Conservation (phyloP, 2,329 filamentous ascomycete genomes). For the Fusarium continuum region DNA sequence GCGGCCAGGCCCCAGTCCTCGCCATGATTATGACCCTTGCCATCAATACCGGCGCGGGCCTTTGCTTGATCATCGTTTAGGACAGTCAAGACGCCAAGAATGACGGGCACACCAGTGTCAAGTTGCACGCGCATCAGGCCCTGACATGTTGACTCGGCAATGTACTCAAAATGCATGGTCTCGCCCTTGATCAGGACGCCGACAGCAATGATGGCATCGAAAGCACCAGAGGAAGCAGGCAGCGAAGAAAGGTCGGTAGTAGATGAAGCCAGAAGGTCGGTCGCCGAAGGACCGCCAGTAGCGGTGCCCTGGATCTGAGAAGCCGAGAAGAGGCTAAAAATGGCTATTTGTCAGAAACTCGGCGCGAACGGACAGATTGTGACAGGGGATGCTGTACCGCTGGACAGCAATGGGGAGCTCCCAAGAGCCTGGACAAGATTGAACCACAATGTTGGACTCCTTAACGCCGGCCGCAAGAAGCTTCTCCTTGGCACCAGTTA, state of each 20-base stretch:
- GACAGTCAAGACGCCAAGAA: slow-evolving; percentile 92
- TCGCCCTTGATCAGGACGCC: slow-evolving; percentile 98
- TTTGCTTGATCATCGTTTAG: slow-evolving; percentile 88
- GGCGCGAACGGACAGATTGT: background rate
- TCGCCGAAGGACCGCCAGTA: slow-evolving; percentile 70
- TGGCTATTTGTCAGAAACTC: slow-evolving; percentile 21
- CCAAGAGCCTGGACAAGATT: slow-evolving; percentile 93
- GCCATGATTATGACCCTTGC: slow-evolving; percentile 84
- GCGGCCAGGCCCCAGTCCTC: slow-evolving; percentile 96
- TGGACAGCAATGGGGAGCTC: slow-evolving; percentile 93
- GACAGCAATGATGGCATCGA: slow-evolving; percentile 94
- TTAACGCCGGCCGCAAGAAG: slow-evolving; percentile 82
- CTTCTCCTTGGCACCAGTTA: slow-evolving; percentile 81
- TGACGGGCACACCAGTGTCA: slow-evolving; percentile 86
- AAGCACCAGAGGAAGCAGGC: slow-evolving; percentile 65
- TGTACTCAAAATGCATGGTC: slow-evolving; percentile 99
- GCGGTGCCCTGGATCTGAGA: slow-evolving; percentile 84
- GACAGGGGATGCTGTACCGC: slow-evolving; percentile 62
- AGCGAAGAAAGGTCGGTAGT: slow-evolving; percentile 72
- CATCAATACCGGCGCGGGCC: slow-evolving; percentile 80
- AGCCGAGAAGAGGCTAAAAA: slow-evolving; percentile 77
- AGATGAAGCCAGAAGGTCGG: slow-evolving; percentile 77
- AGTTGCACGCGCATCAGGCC: slow-evolving; percentile 95
- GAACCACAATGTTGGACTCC: slow-evolving; percentile 86
- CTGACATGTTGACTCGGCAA: slow-evolving; percentile 88